A percentile compares a stretch with the other conserved stretches of the same genome.
These are phyloP conservation scores for Citropsis articulata DNA, from an alignment of 345 rosid genomes.

Conservation along the genomic window DNA sequence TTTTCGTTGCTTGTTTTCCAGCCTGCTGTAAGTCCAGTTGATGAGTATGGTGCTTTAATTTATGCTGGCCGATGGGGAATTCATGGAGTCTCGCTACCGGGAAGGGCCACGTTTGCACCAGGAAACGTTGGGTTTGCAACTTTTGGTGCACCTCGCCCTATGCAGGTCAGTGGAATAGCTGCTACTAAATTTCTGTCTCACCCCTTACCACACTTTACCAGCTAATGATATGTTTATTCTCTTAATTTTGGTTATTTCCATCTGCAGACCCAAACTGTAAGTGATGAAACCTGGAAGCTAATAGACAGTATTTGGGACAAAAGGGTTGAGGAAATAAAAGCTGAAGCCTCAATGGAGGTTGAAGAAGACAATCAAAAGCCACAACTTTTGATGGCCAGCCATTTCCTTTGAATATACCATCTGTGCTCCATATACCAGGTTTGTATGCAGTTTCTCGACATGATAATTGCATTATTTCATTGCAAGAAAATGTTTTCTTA, in stretches of 20 bases:
- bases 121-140: conserved; percentile 91
- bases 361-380: conserved; percentile 76
- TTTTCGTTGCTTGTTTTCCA: conserved; percentile 28
- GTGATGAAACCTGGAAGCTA: conserved; percentile 87
- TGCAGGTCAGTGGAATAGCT: conserved; percentile 50
- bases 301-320: conserved; percentile 78
- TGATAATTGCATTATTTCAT: background rate
- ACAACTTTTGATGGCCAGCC: conserved; percentile 80
- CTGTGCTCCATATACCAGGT: conserved; percentile 1
- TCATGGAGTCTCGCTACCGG: conserved; percentile 79
- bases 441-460: background rate
- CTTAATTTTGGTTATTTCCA: background rate
- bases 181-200: background rate
- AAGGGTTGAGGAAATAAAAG: conserved; percentile 64
- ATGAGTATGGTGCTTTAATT: conserved; percentile 81
- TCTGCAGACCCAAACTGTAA: conserved; percentile 70
- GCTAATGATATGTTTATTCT: background rate
- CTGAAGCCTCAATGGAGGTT: conserved; percentile 53
- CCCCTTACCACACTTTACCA: background rate
- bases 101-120: conserved; percentile 95
- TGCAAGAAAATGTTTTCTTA: background rate
- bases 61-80: conserved; percentile 97
- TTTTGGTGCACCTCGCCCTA: conserved; percentile 91
- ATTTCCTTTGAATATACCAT: conserved; percentile 54
- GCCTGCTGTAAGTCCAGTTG: conserved; percentile 66